phyloP scores from a whole-genome alignment of 1,284 basidiomycete genomes.

The Cutaneotrichosporon sp. region DNA sequence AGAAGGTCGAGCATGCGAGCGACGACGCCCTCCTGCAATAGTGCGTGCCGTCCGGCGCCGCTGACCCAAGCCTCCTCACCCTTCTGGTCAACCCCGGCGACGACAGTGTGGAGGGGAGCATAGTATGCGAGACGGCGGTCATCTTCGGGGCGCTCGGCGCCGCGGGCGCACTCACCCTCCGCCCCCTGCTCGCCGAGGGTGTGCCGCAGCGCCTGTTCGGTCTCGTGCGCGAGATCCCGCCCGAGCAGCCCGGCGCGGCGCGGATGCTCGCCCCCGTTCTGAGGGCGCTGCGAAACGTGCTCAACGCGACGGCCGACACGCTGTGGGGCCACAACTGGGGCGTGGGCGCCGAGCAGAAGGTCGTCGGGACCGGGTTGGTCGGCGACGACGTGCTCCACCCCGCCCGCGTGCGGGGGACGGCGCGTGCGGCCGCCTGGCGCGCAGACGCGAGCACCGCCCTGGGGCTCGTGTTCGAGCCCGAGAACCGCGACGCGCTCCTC shows the following conservation, averaged over 20 bases:
- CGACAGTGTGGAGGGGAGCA: slow-evolving; percentile 22
- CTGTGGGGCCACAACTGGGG: slow-evolving; percentile 52
- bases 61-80: slow-evolving; percentile 24
- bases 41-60: slow-evolving; percentile 28
- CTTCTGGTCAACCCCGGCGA: slow-evolving; percentile 22
- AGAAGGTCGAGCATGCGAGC: slow-evolving; percentile 50
- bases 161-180: slow-evolving; percentile 44
- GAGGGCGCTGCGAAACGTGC: slow-evolving; percentile 45
- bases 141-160: slow-evolving; percentile 52
- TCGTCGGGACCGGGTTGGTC: slow-evolving; percentile 45
- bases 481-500: slow-evolving; percentile 37
- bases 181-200: slow-evolving; percentile 33
- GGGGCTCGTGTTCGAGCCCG: slow-evolving; percentile 38
- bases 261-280: slow-evolving; percentile 35
- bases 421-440: slow-evolving; percentile 22
- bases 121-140: slow-evolving; percentile 48
- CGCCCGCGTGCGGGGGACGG: slow-evolving; percentile 20
- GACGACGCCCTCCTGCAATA: slow-evolving; percentile 38
- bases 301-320: slow-evolving; percentile 46
- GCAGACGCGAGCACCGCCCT: slow-evolving; percentile 30
- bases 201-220: slow-evolving; percentile 34
- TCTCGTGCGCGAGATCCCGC: slow-evolving; percentile 27
- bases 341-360: slow-evolving; percentile 44
- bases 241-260: slow-evolving; percentile 9
- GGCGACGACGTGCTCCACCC: slow-evolving; percentile 28